Evolutionary conservation across 257 asterid species (phyloP).

Genomic region (Gentiana straminea): DNA sequence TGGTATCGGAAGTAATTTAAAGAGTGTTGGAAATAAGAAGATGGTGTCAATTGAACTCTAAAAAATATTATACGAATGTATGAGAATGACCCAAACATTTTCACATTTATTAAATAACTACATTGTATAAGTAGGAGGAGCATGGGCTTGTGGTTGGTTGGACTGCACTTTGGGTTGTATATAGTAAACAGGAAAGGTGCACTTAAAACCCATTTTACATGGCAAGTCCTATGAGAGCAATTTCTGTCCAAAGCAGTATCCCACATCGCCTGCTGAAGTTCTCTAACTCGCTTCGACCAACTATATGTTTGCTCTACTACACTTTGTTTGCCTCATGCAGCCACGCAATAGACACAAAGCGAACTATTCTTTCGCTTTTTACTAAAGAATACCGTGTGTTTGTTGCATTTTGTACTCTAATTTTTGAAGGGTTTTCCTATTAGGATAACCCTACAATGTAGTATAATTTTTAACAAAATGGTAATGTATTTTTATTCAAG

Average conservation of each 20-base stretch:
- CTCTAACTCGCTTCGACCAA: background rate
- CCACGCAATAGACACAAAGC: constrained; percentile 8
- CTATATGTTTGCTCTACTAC: background rate
- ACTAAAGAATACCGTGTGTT: constrained; percentile 13
- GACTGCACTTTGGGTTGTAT: no score
- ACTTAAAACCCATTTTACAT: no score
- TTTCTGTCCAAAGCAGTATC: background rate
- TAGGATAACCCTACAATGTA: background rate
- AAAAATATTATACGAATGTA: no score
- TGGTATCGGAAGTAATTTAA: no score
- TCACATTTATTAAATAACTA: no score
- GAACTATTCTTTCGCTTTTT: background rate
- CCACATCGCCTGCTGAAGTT: background rate
- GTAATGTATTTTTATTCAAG: no score
- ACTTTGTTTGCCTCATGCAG: background rate
- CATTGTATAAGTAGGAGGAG: no score
- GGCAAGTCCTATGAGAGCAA: background rate
- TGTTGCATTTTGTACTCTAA: constrained; percentile 6
- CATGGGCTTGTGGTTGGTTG: no score
- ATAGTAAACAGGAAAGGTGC: no score
- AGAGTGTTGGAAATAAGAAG: no score
- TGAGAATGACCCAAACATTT: no score
- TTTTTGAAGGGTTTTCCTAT: constrained; percentile 2
- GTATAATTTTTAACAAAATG: background rate
- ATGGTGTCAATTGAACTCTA: no score